Conservation (phyloP, 2,329 filamentous ascomycete species). For the Ophiosphaerella narmari region DNA sequence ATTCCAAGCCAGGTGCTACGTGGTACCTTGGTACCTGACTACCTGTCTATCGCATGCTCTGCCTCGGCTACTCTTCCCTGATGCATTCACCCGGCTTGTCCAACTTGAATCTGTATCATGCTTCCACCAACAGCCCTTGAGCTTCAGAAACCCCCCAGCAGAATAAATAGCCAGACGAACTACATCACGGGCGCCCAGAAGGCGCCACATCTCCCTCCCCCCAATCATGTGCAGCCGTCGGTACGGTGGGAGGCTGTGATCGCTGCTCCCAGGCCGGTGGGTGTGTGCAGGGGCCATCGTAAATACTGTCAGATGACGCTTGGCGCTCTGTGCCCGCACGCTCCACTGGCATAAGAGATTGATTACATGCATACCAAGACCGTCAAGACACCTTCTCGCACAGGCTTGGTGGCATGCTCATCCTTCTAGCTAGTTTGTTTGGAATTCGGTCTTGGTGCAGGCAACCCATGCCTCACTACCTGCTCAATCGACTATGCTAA, state of each 20-base stretch:
- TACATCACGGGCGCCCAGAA: not conserved
- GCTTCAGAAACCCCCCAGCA: not conserved
- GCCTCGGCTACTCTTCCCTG: too few species aligned
- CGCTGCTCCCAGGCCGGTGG: not conserved
- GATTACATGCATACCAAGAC: conserved; percentile 1
- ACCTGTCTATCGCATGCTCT: not conserved
- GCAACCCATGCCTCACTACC: not conserved
- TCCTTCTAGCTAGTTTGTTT: not conserved
- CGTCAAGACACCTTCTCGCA: not conserved
- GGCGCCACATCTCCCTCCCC: conserved; percentile 1
- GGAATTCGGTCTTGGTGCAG: not conserved
- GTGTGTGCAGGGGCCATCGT: not conserved
- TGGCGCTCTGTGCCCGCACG: not conserved
- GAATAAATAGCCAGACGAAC: not conserved
- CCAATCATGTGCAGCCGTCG: not conserved
- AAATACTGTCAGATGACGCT: conserved; percentile 4
- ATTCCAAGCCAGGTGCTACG: not conserved
- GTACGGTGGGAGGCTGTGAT: not conserved
- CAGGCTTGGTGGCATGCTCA: not conserved
- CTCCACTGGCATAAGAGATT: not conserved
- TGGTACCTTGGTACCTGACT: too few species aligned
- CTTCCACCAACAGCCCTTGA: not conserved
- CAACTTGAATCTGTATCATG: not conserved
- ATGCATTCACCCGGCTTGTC: not conserved
- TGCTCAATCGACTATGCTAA: conserved; percentile 3